A percentile compares a stretch with the other conserved stretches of the same genome.
These are phyloP conservation scores for Nemania diffusa DNA, from an alignment of 2,329 filamentous ascomycete genomes.

Conservation along the genomic window DNA sequence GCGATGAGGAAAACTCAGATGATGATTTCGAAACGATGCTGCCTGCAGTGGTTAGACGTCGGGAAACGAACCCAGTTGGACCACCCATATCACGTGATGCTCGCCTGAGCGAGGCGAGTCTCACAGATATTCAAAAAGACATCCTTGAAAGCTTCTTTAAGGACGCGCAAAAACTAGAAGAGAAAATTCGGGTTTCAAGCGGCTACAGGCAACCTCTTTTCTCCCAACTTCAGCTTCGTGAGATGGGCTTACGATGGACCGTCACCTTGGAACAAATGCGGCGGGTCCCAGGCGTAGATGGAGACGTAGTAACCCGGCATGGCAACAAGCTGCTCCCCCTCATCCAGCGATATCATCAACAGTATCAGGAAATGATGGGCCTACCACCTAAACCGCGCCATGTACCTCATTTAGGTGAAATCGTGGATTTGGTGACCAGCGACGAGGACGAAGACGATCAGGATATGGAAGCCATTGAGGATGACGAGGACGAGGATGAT, in stretches of 20 bases:
- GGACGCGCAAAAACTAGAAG: slow-evolving; percentile 69
- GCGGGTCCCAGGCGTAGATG: slow-evolving; percentile 70
- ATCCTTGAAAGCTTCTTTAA: slow-evolving; percentile 73
- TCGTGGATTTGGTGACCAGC: slow-evolving; percentile 62
- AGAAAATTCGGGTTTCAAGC: slow-evolving; percentile 69
- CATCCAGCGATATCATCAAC: slow-evolving; percentile 59
- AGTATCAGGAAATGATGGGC: slow-evolving; percentile 64
- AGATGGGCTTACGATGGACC: slow-evolving; percentile 79
- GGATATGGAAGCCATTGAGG: slow-evolving; percentile 38
- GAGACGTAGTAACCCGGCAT: slow-evolving; percentile 69
- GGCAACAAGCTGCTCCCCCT: slow-evolving; percentile 70
- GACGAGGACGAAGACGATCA: slow-evolving; percentile 50
- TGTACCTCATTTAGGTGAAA: slow-evolving; percentile 32
- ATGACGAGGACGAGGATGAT: slow-evolving; percentile 37
- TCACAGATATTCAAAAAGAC: slow-evolving; percentile 70
- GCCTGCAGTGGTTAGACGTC: slow-evolving; percentile 49
- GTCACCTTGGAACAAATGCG: slow-evolving; percentile 69
- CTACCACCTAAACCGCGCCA: slow-evolving; percentile 26
- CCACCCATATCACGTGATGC: slow-evolving; percentile 69
- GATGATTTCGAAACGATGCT: slow-evolving; percentile 60
- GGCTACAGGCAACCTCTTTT: slow-evolving; percentile 70
- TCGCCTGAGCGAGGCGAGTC: slow-evolving; percentile 58
- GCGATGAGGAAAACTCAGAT: slow-evolving; percentile 53
- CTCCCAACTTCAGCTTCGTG: slow-evolving; percentile 73
- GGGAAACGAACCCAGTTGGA: slow-evolving; percentile 57